Percentiles rank a stretch among this genome's conserved stretches.
Evolutionary conservation across 306 rosid genomes (phyloP).

Genomic region (Sicyos edulis): DNA sequence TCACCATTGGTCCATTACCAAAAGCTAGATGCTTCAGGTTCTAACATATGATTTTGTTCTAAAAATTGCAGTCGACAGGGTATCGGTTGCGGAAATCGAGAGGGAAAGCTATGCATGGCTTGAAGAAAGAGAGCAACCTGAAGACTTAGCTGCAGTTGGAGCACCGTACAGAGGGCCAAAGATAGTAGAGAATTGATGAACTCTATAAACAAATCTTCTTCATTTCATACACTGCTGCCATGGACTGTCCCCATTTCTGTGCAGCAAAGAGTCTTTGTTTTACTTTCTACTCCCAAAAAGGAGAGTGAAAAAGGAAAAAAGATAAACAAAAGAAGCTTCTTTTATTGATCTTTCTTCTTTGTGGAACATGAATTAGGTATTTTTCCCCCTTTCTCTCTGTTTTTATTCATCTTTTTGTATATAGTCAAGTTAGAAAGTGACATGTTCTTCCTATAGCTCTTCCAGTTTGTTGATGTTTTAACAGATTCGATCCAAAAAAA

Average conservation of each 20-base stretch:
- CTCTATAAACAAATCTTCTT: neutral
- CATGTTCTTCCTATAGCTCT: neutral
- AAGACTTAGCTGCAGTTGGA: constrained; percentile 55
- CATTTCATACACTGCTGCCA: constrained; percentile 16
- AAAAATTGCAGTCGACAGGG: constrained; percentile 46
- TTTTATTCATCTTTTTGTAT: constrained; percentile 11
- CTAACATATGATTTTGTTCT: neutral
- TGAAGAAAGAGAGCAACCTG: constrained; percentile 66
- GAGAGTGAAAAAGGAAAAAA: neutral
- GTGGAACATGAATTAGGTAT: constrained; percentile 12
- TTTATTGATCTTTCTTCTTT: constrained; percentile 16
- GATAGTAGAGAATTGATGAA: constrained; percentile 41
- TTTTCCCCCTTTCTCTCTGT: neutral
- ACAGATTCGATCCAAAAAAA: neutral
- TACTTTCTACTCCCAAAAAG: neutral
- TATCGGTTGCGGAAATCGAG: constrained; percentile 52
- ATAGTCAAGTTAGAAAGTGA: constrained; percentile 15
- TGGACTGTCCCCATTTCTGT: constrained; percentile 5
- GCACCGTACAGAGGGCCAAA: constrained; percentile 60
- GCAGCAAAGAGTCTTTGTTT: constrained; percentile 15
- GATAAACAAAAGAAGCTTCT: neutral
- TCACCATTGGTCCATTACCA: too few relatives aligned
- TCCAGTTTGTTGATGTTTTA: neutral
- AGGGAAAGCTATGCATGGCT: constrained; percentile 63
- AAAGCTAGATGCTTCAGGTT: neutral